A percentile compares a stretch with the other conserved stretches of the same genome.
Evolutionary conservation across 495 filamentous ascomycete genomes (phyloP).

Genomic region (Aspergillus ellipticus): DNA sequence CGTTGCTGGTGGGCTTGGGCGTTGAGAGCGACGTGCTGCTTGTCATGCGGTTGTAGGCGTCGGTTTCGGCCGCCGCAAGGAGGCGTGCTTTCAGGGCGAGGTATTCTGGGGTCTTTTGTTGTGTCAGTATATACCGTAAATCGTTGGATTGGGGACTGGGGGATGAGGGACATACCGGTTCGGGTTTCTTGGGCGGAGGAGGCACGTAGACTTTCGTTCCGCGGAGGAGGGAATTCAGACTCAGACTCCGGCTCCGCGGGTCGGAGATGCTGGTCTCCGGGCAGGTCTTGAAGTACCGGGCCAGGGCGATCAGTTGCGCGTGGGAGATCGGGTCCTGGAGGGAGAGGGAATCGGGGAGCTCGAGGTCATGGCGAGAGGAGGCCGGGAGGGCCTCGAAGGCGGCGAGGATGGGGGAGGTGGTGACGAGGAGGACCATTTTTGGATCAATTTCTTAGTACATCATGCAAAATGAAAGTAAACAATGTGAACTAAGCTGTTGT

Average conservation of each 20-base stretch:
- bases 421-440: conserved; percentile 73
- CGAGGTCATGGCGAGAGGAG: conserved; percentile 27
- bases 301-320: conserved; percentile 66
- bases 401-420: conserved; percentile 66
- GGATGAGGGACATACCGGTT: conserved; percentile 57
- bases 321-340: conserved; percentile 75
- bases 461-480: not conserved
- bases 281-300: conserved; percentile 45
- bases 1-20: conserved; percentile 41
- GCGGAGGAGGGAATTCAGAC: conserved; percentile 62
- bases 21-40: conserved; percentile 28
- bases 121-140: conserved; percentile 6
- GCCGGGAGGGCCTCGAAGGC: conserved; percentile 50
- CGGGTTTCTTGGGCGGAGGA: conserved; percentile 70
- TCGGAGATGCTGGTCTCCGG: no score
- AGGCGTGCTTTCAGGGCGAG: conserved; percentile 84
- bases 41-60: conserved; percentile 67
- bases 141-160: not conserved
- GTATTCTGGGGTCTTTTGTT: conserved; percentile 71
- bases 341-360: conserved; percentile 35
- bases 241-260: no score
- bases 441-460: not conserved
- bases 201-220: conserved; percentile 72
- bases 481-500: no score
- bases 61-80: conserved; percentile 71